Percentiles rank a stretch among this genome's conserved stretches.
Conservation (phyloP, 2,329 filamentous ascomycete genomes). For the Chaetomiaceae sp. region DNA sequence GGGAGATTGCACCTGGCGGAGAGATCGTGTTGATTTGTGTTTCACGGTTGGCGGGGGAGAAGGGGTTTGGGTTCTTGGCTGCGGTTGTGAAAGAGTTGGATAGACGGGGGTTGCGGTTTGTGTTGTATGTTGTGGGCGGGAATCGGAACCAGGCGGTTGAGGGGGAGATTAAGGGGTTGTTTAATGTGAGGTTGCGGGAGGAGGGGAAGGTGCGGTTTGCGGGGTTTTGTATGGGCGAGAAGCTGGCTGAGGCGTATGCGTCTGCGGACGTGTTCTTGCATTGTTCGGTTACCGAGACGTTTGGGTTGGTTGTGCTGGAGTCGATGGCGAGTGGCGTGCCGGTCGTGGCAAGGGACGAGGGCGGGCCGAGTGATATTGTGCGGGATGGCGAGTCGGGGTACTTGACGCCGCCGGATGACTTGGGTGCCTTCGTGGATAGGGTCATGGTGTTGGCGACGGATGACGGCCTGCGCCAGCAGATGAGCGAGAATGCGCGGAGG, state of each 20-base stretch:
- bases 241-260: constrained; percentile 2
- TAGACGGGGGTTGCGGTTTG: neutral
- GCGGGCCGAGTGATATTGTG: constrained; percentile 6
- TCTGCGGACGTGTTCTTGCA: constrained; percentile 6
- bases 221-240: neutral
- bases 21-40: constrained; percentile 5
- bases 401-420: neutral
- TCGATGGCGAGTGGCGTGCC: constrained; percentile 6
- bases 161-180: neutral
- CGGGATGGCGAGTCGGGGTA: constrained; percentile 2
- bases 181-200: neutral
- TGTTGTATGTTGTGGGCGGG: neutral
- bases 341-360: constrained; percentile 7
- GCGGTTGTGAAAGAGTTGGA: neutral
- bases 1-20: neutral
- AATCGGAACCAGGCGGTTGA: constrained; percentile 5
- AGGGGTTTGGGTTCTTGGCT: constrained; percentile 7
- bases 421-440: constrained; percentile 2
- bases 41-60: constrained; percentile 1
- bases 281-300: constrained; percentile 6
- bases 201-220: constrained; percentile 1
- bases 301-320: constrained; percentile 7
- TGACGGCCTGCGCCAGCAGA: neutral
- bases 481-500: neutral
- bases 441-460: neutral